A percentile compares a stretch with the other conserved stretches of the same genome.
Conservation (phyloP, 441 rosid species). For the Manihot esculenta region DNA sequence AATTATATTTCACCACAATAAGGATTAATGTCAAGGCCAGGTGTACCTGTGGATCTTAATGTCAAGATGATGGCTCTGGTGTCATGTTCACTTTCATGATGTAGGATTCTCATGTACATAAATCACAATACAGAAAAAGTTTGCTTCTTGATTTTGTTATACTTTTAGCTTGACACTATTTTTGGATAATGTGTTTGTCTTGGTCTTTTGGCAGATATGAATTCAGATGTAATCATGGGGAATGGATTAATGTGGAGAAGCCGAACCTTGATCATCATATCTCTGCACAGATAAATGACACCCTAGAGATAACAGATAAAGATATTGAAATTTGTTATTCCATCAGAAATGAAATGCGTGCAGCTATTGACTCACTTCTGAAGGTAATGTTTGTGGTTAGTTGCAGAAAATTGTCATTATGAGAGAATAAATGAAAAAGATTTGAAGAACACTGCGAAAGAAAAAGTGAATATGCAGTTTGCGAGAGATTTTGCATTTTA, state of each 20-base stretch:
- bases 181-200: constrained; percentile 20
- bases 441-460: not conserved
- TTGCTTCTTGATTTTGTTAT: not conserved
- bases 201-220: constrained; percentile 58
- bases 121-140: not conserved
- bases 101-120: not conserved
- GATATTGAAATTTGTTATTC: constrained; percentile 68
- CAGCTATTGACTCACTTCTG: constrained; percentile 68
- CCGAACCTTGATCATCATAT: constrained; percentile 53
- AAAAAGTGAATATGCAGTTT: not conserved
- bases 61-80: not conserved
- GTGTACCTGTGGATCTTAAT: not conserved
- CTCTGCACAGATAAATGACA: constrained; percentile 49
- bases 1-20: no score
- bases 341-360: constrained; percentile 71
- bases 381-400: constrained; percentile 48
- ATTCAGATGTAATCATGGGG: constrained; percentile 60
- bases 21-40: no score
- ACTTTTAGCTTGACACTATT: not conserved
- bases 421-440: not conserved
- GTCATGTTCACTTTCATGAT: not conserved
- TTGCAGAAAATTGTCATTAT: not conserved
- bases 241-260: constrained; percentile 70
- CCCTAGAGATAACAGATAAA: constrained; percentile 38
- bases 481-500: not conserved